phyloP scores from a whole-genome alignment of 1,139 yeast genomes.

The Suhomyces terraborum region DNA sequence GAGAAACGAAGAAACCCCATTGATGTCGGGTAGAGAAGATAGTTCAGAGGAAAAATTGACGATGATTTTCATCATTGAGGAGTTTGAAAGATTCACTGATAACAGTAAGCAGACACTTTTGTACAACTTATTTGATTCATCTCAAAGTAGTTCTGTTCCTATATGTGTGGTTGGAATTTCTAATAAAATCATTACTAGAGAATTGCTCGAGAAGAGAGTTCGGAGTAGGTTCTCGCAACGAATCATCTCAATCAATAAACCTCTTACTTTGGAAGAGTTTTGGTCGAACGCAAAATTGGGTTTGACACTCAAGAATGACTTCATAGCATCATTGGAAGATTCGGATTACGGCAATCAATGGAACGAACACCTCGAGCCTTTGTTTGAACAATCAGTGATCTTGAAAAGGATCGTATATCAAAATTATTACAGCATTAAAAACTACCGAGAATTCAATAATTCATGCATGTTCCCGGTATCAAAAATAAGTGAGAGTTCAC shows the following conservation, averaged over 20 bases:
- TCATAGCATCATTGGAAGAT: conserved; percentile 20
- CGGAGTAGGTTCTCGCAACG: conserved; percentile 87
- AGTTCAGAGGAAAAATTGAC: conserved; percentile 39
- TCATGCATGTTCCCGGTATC: conserved; percentile 51
- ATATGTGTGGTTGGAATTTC: conserved; percentile 83
- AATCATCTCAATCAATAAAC: conserved; percentile 59
- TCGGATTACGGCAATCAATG: conserved; percentile 41
- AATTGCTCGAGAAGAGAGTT: conserved; percentile 86
- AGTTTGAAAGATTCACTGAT: conserved; percentile 75
- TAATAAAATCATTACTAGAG: conserved; percentile 72
- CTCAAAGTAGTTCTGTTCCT: conserved; percentile 75
- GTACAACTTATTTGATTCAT: conserved; percentile 83
- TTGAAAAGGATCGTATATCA: conserved; percentile 32
- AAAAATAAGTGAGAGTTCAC: conserved; percentile 25
- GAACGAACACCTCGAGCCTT: conserved; percentile 49
- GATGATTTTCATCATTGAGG: conserved; percentile 78
- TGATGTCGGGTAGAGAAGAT: conserved; percentile 6
- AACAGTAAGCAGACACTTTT: conserved; percentile 77
- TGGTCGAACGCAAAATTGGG: conserved; percentile 34
- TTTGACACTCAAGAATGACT: conserved; percentile 27
- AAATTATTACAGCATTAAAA: conserved; percentile 62
- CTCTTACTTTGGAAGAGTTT: conserved; percentile 48
- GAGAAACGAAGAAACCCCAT: conserved; percentile 19
- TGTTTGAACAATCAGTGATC: conserved; percentile 16
- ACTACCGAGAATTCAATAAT: conserved; percentile 57